phyloP scores from a whole-genome alignment of 352 stramenopile species.

The Pseudoperonospora humuli region DNA sequence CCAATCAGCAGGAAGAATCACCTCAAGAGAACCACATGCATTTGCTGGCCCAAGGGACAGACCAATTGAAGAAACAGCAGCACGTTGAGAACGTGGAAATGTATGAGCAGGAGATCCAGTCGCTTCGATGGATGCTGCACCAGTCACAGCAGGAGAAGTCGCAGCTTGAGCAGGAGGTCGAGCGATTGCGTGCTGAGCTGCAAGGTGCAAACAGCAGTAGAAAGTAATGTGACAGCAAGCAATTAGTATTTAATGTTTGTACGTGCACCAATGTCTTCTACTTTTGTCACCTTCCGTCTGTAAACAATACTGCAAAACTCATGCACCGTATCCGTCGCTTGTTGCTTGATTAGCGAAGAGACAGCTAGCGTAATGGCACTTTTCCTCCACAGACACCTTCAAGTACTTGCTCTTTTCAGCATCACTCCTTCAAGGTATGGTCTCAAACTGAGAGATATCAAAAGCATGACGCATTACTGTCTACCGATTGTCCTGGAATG shows the following conservation, averaged over 20 bases:
- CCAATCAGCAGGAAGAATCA: constrained; percentile 9
- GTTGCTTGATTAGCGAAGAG: too few relatives aligned
- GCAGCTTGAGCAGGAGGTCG: constrained; percentile 54
- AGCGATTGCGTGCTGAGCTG: constrained; percentile 54
- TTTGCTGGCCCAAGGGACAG: constrained; percentile 46
- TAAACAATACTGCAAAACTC: too few relatives aligned
- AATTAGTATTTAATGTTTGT: constrained; percentile 27
- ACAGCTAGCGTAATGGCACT: too few relatives aligned
- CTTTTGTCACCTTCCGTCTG: too few relatives aligned
- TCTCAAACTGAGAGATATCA: too few relatives aligned
- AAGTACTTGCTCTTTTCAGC: too few relatives aligned
- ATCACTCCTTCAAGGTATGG: too few relatives aligned
- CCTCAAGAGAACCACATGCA: constrained; percentile 55
- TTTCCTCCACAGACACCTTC: too few relatives aligned
- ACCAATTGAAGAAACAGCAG: constrained; percentile 58
- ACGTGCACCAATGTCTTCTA: constrained; percentile 8
- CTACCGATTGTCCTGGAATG: too few relatives aligned
- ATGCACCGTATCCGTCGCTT: too few relatives aligned
- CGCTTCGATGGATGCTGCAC: constrained; percentile 55
- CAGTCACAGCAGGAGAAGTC: constrained; percentile 68
- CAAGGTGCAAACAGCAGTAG: constrained; percentile 9
- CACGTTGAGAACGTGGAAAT: constrained; percentile 34
- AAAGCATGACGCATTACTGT: too few relatives aligned
- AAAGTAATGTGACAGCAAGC: constrained; percentile 5
- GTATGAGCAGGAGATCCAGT: constrained; percentile 64